Evolutionary conservation across 2,329 filamentous ascomycete species (phyloP), one percentile per base, ranked within the genome.

Genomic region (Neofusicoccum ribis): DNA sequence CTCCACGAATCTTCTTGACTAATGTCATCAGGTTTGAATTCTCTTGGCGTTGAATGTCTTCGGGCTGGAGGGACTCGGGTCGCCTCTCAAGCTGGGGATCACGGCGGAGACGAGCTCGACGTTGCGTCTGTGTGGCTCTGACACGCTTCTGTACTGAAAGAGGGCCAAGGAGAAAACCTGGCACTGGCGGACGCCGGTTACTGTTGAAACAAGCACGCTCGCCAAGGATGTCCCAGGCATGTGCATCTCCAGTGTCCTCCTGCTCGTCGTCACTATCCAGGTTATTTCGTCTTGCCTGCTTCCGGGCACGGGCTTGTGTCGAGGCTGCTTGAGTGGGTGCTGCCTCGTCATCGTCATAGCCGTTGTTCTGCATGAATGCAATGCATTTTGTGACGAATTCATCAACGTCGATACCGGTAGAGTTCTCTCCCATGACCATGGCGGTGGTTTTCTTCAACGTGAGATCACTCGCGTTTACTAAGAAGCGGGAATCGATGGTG

Each of bases 311-410:
- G 83, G 67, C 80, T 79, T 85, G 78, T 58, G 84, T 84, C 7
- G 80, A 80, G 1, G 81, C 82, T 9, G 63, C 59, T 46, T 84
- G 74, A 36, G 56, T 60, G 44, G 85, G 81, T 56, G 85, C 81
- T 14, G 79, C 78, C 27, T 86, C 85, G 11, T 84, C 67, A 27
- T 68, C 65, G 1, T 67, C 63, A 14, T 84, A 81, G 3, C 87
- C 90, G 41, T 86, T 84, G 23, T 76, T 73, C 17, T 87, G 88
- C 92, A 98, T 97, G 74, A 91, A 98, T 3, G 86, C 86, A 66
- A 96, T 92, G 76, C 91, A 94, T 77, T 96, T 96, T 0, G 91
- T 91, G 14, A 98, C 87, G 72, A 98, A 96, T 71, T 97, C 91
- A 67, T 98, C 93, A 0, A 96, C 84, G 72, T 98, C 93, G 23